These are phyloP conservation scores for Drechslera avenae DNA, from an alignment of 2,329 filamentous ascomycete species.

Conservation along the genomic window DNA sequence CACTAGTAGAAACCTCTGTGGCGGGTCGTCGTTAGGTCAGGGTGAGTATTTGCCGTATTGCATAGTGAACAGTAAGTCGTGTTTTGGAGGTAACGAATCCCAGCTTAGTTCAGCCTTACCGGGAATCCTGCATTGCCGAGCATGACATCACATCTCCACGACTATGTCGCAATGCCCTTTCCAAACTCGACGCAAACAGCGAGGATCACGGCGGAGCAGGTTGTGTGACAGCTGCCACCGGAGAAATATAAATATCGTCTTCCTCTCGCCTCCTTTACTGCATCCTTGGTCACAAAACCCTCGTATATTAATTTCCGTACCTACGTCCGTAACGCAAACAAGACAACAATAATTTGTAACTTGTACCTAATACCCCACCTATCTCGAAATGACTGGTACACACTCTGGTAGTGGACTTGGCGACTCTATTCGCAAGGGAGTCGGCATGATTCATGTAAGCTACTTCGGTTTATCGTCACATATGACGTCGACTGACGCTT, in stretches of 20 bases:
- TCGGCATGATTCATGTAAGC: conserved; percentile 44
- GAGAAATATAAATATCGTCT: conserved; percentile 5
- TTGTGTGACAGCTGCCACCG: conserved; percentile 3
- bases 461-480: not conserved
- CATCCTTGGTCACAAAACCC: not conserved
- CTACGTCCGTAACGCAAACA: not conserved
- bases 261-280: not conserved
- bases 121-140: conserved; percentile 2
- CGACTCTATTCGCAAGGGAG: conserved; percentile 42
- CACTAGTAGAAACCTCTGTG: too few relatives aligned
- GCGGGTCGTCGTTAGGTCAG: too few relatives aligned
- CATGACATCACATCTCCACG: conserved; percentile 20
- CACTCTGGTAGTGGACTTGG: conserved; percentile 34
- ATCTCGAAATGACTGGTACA: conserved; percentile 29
- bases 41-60: too few relatives aligned
- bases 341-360: not conserved
- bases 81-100: not conserved
- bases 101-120: conserved; percentile 13
- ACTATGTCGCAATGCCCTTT: conserved; percentile 20
- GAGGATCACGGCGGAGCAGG: conserved; percentile 20
- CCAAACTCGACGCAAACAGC: conserved; percentile 7
- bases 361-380: not conserved
- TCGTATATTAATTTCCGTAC: conserved; percentile 6
- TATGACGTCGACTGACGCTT: conserved; percentile 13
- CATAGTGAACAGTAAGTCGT: too few relatives aligned